phyloP scores from a whole-genome alignment of 1,284 basidiomycete species.

The Ganoderma lucidum region DNA sequence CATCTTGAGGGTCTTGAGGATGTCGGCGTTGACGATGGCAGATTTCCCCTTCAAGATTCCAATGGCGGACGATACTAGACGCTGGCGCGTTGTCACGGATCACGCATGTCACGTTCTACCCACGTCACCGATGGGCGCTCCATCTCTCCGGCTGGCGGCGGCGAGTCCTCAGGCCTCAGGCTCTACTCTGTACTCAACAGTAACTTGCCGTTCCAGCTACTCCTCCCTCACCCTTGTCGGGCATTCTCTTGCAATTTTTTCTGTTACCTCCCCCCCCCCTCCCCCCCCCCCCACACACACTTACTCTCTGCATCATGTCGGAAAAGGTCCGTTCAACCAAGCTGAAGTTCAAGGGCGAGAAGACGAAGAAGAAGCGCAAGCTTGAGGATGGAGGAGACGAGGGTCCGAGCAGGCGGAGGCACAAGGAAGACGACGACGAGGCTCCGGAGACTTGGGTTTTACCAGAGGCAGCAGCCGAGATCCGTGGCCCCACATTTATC shows the following conservation, averaged over 20 bases:
- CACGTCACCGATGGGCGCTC: no score
- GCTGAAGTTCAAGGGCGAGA: slow-evolving; percentile 90
- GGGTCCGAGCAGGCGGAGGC: slow-evolving; percentile 53
- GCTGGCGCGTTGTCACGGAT: slow-evolving; percentile 25
- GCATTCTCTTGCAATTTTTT: neutral
- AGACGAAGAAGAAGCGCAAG: slow-evolving; percentile 82
- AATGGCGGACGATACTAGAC: slow-evolving; percentile 21
- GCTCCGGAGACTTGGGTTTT: slow-evolving; percentile 81
- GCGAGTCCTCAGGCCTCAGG: no score
- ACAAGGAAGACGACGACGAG: slow-evolving; percentile 61
- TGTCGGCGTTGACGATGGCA: slow-evolving; percentile 48
- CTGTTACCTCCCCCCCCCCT: neutral
- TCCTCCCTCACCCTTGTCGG: no score
- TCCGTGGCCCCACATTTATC: slow-evolving; percentile 86
- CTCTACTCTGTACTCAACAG: no score
- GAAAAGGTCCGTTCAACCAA: slow-evolving; percentile 70
- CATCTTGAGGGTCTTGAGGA: slow-evolving; percentile 76
- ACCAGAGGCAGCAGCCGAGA: slow-evolving; percentile 73
- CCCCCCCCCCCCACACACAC: no score
- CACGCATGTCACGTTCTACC: slow-evolving; percentile 7
- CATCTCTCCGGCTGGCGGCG: no score
- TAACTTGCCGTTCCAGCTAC: no score
- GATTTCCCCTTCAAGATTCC: slow-evolving; percentile 33
- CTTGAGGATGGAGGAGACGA: slow-evolving; percentile 59
- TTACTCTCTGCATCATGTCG: slow-evolving; percentile 44